Conservation (phyloP, 345 rosid genomes). For the Eucalyptus dawsonii region DNA sequence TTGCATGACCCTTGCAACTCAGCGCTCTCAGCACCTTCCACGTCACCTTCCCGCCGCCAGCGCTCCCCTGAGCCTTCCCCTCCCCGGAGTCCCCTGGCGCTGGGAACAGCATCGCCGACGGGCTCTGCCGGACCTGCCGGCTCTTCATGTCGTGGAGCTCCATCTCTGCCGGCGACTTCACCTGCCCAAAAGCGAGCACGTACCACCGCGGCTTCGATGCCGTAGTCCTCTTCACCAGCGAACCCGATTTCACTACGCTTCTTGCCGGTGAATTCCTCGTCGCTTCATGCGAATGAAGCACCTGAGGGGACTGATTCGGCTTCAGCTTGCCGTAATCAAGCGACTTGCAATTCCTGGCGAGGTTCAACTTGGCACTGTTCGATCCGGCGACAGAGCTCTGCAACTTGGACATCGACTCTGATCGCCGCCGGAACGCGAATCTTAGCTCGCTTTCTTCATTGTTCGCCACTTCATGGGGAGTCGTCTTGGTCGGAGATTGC, state of each 20-base stretch:
- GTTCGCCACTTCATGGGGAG: background rate
- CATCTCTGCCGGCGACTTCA: slow-evolving; percentile 36
- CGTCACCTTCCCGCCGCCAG: slow-evolving; percentile 17
- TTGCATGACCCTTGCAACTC: slow-evolving; percentile 43
- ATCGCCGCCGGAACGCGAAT: slow-evolving; percentile 12
- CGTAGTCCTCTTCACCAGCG: background rate
- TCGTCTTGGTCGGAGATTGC: background rate
- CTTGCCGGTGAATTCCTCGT: slow-evolving; percentile 1
- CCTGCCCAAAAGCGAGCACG: slow-evolving; percentile 43
- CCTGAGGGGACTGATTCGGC: background rate
- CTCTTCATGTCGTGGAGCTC: slow-evolving; percentile 48
- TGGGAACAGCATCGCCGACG: slow-evolving; percentile 18
- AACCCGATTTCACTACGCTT: slow-evolving; percentile 2
- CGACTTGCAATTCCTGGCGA: slow-evolving; percentile 42
- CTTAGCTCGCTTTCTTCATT: background rate
- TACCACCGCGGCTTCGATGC: slow-evolving; percentile 46
- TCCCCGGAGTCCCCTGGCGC: background rate
- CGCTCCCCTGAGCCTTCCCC: background rate
- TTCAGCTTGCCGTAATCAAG: slow-evolving; percentile 18
- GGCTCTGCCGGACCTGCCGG: slow-evolving; percentile 46
- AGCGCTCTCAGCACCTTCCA: slow-evolving; percentile 44
- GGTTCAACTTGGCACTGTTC: slow-evolving; percentile 1
- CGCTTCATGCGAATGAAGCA: background rate
- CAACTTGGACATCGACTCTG: slow-evolving; percentile 39
- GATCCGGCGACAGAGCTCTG: slow-evolving; percentile 3